These are phyloP conservation scores for Saitozyma podzolica DNA, from an alignment of 768 basidiomycete genomes.

Conservation along the genomic window DNA sequence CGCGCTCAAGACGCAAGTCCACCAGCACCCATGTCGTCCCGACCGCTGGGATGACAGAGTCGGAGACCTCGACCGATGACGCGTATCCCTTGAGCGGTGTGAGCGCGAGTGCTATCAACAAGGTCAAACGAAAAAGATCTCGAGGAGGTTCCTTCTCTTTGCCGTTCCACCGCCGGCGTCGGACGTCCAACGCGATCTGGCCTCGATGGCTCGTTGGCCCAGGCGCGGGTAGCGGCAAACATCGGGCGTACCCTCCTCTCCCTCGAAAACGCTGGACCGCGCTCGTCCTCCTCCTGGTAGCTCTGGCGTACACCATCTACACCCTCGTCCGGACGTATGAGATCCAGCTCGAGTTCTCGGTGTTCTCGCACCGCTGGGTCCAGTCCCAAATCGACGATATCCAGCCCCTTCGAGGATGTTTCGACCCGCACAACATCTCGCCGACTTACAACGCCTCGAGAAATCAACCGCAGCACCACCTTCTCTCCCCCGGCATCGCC, in stretches of 20 bases:
- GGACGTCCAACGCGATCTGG: constrained; percentile 21
- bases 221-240: neutral
- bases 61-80: constrained; percentile 27
- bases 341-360: constrained; percentile 78
- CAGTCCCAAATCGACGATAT: constrained; percentile 67
- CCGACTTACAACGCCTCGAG: constrained; percentile 43
- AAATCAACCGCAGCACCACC: constrained; percentile 59
- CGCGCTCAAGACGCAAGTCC: constrained; percentile 28
- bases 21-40: constrained; percentile 10
- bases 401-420: constrained; percentile 57
- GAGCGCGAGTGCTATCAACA: constrained; percentile 2
- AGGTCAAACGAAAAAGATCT: constrained; percentile 21
- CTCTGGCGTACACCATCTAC: constrained; percentile 1
- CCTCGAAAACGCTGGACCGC: neutral
- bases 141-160: constrained; percentile 29
- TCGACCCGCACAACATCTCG: constrained; percentile 39
- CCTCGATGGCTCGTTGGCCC: constrained; percentile 11
- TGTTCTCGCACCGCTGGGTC: constrained; percentile 77
- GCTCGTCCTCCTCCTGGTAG: constrained; percentile 4
- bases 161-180: constrained; percentile 34
- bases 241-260: neutral
- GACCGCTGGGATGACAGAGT: constrained; percentile 8
- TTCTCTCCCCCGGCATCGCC: constrained; percentile 76
- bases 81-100: constrained; percentile 6
- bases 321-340: constrained; percentile 55